Conservation (phyloP, 2,329 filamentous ascomycete species). For the Xylariaceae sp. region DNA sequence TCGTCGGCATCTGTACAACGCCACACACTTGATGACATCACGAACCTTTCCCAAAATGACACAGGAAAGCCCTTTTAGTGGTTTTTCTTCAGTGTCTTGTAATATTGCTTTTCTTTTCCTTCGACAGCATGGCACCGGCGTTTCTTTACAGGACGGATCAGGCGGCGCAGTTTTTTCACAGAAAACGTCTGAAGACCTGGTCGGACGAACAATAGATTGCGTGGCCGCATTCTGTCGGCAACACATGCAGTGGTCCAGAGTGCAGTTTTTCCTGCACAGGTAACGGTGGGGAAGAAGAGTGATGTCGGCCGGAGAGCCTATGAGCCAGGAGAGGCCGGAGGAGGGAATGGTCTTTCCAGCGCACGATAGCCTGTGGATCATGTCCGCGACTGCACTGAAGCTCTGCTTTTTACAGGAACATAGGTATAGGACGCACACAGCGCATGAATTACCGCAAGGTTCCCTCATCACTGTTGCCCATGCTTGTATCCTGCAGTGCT, state of each 20-base stretch:
- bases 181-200: slow-evolving; percentile 29
- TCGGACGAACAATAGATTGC: slow-evolving; percentile 31
- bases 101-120: slow-evolving; percentile 25
- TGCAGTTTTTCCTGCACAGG: slow-evolving; percentile 34
- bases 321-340: neutral
- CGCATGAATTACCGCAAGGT: slow-evolving; percentile 17
- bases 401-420: neutral
- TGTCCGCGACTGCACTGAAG: no score
- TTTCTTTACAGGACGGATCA: slow-evolving; percentile 35
- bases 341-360: no score
- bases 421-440: slow-evolving; percentile 14
- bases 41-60: slow-evolving; percentile 17
- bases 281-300: slow-evolving; percentile 2
- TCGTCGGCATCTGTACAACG: no score
- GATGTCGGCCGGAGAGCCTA: neutral
- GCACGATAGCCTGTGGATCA: no score
- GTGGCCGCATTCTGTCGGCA: slow-evolving; percentile 32
- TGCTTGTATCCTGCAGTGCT: slow-evolving; percentile 3
- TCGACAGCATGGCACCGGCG: slow-evolving; percentile 56
- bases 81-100: slow-evolving; percentile 19
- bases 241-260: slow-evolving; percentile 40
- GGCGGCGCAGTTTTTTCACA: slow-evolving; percentile 25
- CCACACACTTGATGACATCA: slow-evolving; percentile 26
- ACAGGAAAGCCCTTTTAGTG: neutral
- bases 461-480: slow-evolving; percentile 8